A percentile compares a stretch with the other conserved stretches of the same genome.
These are phyloP conservation scores for Gossypium ekmanianum DNA, from an alignment of 345 rosid species.

Conservation along the genomic window DNA sequence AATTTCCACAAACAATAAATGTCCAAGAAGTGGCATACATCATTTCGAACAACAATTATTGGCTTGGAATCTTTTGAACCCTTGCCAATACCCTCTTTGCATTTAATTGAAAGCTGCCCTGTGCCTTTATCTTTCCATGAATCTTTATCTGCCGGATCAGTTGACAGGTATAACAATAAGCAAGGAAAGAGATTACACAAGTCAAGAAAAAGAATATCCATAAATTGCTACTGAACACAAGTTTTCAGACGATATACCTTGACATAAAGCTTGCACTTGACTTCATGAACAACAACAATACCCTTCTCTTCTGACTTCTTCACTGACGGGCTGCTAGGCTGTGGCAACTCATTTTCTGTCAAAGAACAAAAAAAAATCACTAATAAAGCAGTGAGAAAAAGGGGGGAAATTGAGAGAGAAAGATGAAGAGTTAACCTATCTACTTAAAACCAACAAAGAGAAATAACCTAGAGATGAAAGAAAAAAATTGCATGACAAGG, in stretches of 20 bases:
- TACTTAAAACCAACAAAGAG: slow-evolving; percentile 4
- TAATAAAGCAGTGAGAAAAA: slow-evolving; percentile 8
- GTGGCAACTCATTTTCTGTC: slow-evolving; percentile 65
- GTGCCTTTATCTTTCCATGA: slow-evolving; percentile 94
- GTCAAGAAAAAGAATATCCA: not conserved
- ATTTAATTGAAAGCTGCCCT: slow-evolving; percentile 81
- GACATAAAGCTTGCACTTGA: slow-evolving; percentile 92
- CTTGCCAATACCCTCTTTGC: slow-evolving; percentile 77
- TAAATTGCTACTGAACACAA: not conserved
- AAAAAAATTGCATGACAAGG: not conserved
- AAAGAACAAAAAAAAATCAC: slow-evolving; percentile 16
- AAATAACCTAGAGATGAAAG: not conserved
- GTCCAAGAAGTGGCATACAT: slow-evolving; percentile 41
- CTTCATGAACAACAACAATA: slow-evolving; percentile 72
- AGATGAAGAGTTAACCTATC: slow-evolving; percentile 2
- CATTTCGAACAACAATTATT: slow-evolving; percentile 72
- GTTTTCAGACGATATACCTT: slow-evolving; percentile 45
- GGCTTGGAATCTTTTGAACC: slow-evolving; percentile 88
- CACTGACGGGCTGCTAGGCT: slow-evolving; percentile 91
- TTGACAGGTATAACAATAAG: slow-evolving; percentile 45
- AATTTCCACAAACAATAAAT: slow-evolving; percentile 4
- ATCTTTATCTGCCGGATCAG: slow-evolving; percentile 66
- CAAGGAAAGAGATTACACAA: not conserved
- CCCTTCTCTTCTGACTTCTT: slow-evolving; percentile 89
- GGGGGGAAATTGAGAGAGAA: not conserved